phyloP scores from a whole-genome alignment of 2,329 filamentous ascomycete genomes.

The Colletotrichum gigasporum region DNA sequence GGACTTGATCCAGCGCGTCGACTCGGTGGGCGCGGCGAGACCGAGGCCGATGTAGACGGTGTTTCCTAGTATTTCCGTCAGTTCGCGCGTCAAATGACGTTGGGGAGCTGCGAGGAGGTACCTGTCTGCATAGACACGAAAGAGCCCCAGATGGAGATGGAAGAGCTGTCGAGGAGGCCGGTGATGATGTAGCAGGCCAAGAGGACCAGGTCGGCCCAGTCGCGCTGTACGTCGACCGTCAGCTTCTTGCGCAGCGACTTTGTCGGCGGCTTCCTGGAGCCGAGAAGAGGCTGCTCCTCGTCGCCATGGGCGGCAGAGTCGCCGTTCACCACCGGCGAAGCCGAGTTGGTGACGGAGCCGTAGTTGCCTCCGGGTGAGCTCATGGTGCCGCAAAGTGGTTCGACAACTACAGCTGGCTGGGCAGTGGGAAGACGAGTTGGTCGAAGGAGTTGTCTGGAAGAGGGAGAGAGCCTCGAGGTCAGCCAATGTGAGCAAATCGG shows the following conservation, averaged over 20 bases:
- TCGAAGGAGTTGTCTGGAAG: no score
- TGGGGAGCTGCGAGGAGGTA: conserved; percentile 41
- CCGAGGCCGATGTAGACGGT: conserved; percentile 83
- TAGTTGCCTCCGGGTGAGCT: not conserved
- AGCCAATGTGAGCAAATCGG: no score
- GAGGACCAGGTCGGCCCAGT: conserved; percentile 74
- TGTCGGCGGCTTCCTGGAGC: conserved; percentile 32
- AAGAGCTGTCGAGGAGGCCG: conserved; percentile 79
- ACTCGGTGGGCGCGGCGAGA: conserved; percentile 64
- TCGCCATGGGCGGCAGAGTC: conserved; percentile 23
- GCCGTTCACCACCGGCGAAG: conserved; percentile 18
- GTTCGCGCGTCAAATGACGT: not conserved
- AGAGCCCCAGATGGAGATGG: conserved; percentile 80
- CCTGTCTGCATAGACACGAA: conserved; percentile 89
- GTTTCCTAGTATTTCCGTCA: conserved; percentile 61
- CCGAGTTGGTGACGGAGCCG: conserved; percentile 19
- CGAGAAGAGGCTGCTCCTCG: conserved; percentile 47
- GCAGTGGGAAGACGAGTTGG: no score
- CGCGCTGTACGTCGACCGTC: conserved; percentile 62
- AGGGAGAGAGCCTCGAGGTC: no score
- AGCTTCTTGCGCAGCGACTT: conserved; percentile 43
- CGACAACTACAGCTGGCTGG: no score
- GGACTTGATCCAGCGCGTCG: conserved; percentile 75
- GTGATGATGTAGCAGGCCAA: conserved; percentile 81
- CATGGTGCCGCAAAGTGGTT: not conserved